These are phyloP conservation scores for Globisporangium apiculatum DNA, from an alignment of 352 stramenopile genomes.

Conservation along the genomic window DNA sequence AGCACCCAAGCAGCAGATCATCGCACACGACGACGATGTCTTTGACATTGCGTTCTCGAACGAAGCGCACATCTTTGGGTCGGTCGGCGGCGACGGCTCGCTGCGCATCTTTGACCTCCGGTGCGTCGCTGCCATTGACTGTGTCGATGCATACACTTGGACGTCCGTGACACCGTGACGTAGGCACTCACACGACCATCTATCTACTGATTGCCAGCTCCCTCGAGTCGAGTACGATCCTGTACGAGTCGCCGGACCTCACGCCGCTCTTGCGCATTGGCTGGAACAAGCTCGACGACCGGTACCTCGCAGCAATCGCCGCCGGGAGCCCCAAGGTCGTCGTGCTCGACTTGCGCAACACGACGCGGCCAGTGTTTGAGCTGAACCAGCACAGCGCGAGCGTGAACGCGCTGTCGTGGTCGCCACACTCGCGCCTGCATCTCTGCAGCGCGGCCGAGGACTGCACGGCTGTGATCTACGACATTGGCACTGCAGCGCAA, in stretches of 20 bases:
- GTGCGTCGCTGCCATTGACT: slow-evolving; percentile 22
- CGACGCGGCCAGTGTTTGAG: slow-evolving; percentile 87
- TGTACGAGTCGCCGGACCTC: slow-evolving; percentile 91
- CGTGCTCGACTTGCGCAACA: slow-evolving; percentile 94
- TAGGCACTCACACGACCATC: neutral
- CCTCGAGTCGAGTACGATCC: slow-evolving; percentile 93
- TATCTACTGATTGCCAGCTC: slow-evolving; percentile 18
- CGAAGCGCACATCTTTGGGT: slow-evolving; percentile 94
- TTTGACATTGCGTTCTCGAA: slow-evolving; percentile 96
- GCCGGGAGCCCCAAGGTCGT: slow-evolving; percentile 89
- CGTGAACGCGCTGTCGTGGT: slow-evolving; percentile 97
- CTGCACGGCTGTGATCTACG: slow-evolving; percentile 94
- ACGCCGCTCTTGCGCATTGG: slow-evolving; percentile 91
- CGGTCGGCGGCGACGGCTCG: slow-evolving; percentile 94
- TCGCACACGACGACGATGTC: slow-evolving; percentile 98
- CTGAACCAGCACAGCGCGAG: slow-evolving; percentile 87
- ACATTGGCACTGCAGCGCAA: slow-evolving; percentile 42
- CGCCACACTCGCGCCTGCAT: slow-evolving; percentile 87
- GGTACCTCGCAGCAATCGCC: slow-evolving; percentile 94
- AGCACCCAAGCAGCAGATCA: slow-evolving; percentile 91
- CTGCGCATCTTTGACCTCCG: slow-evolving; percentile 97
- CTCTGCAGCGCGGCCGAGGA: slow-evolving; percentile 96
- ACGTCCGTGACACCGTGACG: too few relatives aligned
- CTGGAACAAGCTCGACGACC: slow-evolving; percentile 97
- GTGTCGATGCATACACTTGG: neutral